Evolutionary conservation across 192 early-diverging fungal species (phyloP), one percentile per base, ranked within the genome.

Genomic region (Linnemannia elongata): DNA sequence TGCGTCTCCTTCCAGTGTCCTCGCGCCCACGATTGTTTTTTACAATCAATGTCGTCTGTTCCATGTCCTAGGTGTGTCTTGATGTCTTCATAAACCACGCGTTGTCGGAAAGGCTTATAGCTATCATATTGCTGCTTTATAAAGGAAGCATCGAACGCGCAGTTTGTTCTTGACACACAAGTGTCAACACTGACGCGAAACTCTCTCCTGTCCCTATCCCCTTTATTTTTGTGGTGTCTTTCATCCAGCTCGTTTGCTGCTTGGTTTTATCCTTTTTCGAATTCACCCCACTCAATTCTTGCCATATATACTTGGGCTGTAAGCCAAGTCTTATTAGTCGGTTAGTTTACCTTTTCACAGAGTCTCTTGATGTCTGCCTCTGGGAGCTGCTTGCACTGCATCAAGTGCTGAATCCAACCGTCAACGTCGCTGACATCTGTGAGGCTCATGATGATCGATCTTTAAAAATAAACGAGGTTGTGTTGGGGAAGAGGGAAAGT

Each of bases 351-450:
- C 97, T 99, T 99, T 74, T 97, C 96, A 89, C 98, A 99, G 24
- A 99, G 94, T 89, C 95, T 94, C 90, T 99, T 98, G 75, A 99
- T 96, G 86, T 98, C 97, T 42, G 92, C 85, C 92, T 99, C 98
- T 75, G 95, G 92, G 75, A 99, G 93, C 88, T 97, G 97, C 91
- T 99, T 99, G 93, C 98, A 99, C 68, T 95, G 93, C 89, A 96
- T 94, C 74, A 99, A 93, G 86, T 94, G 92, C 88, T 93, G 90
- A 87, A 98, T 96, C 97, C 97, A 99, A 55, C 90, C 92, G 90
- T 99, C 98, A 77, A 99, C 93, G 72, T 97, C 96, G 83, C 93
- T 90, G 86, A 98, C 94, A 92, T 96, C 94, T 22, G 92, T 89
- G 17, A 86, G 79, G 63, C 78, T 86, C 83, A 80, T 86, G 72